Evolutionary conservation across 2,329 filamentous ascomycete species (phyloP).

Genomic region (Xylariaceae sp.): DNA sequence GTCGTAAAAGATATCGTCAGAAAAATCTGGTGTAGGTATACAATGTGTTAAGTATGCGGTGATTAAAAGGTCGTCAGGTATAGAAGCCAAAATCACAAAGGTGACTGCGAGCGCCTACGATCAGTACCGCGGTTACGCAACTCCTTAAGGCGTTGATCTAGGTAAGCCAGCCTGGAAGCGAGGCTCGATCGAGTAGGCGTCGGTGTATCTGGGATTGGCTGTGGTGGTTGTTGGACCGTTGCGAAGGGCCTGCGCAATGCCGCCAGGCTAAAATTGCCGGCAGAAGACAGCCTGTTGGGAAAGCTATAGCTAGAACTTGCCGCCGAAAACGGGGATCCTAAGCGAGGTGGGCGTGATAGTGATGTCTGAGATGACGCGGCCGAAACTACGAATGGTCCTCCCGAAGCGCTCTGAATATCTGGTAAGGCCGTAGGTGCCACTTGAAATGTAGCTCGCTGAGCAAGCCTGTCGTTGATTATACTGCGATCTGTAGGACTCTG

Average conservation of each 20-base stretch:
- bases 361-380: slow-evolving; percentile 31
- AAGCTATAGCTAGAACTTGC: slow-evolving; percentile 63
- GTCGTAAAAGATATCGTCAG: slow-evolving; percentile 38
- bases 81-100: slow-evolving; percentile 46
- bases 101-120: slow-evolving; percentile 57
- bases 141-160: slow-evolving; percentile 64
- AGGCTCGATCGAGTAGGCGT: slow-evolving; percentile 50
- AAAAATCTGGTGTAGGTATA: slow-evolving; percentile 35
- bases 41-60: slow-evolving; percentile 29
- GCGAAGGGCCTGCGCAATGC: slow-evolving; percentile 60
- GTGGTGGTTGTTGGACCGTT: slow-evolving; percentile 59
- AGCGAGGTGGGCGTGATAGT: slow-evolving; percentile 51
- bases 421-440: not conserved
- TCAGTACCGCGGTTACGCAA: slow-evolving; percentile 54
- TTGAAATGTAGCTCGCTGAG: slow-evolving; percentile 3
- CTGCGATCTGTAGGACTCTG: not conserved
- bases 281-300: slow-evolving; percentile 62
- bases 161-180: slow-evolving; percentile 61
- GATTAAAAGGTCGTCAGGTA: slow-evolving; percentile 17
- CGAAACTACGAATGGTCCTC: slow-evolving; percentile 33
- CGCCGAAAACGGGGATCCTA: slow-evolving; percentile 66
- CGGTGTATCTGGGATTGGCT: slow-evolving; percentile 43
- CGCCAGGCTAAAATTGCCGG: slow-evolving; percentile 52
- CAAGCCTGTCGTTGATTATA: not conserved
- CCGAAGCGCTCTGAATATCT: not conserved